Percentiles rank a stretch among this genome's conserved stretches.
phyloP scores from a whole-genome alignment of 169 alveolate genomes.

The Plasmodium chabaudi region DNA sequence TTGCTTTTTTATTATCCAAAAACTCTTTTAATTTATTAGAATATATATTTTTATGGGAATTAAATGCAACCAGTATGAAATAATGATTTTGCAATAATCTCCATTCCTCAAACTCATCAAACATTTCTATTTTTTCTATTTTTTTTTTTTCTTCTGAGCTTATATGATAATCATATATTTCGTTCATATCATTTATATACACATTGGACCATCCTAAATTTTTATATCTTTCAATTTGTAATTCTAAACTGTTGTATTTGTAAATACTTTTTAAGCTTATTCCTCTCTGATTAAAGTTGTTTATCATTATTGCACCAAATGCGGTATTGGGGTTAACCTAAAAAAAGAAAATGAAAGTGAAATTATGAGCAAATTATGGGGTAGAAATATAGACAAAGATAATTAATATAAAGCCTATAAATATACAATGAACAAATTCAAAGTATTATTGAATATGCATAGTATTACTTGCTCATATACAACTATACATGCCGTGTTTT shows the following conservation, averaged over 20 bases:
- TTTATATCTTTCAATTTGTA: slow-evolving; percentile 39
- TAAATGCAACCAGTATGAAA: slow-evolving; percentile 69
- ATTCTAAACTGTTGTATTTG: slow-evolving; percentile 45
- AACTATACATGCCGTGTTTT: slow-evolving; percentile 55
- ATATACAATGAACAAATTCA: background rate
- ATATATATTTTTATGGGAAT: slow-evolving; percentile 17
- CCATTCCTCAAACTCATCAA: slow-evolving; percentile 86
- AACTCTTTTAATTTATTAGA: slow-evolving; percentile 23
- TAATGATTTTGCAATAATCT: slow-evolving; percentile 79
- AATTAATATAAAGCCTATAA: background rate
- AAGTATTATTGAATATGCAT: background rate
- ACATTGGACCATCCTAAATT: slow-evolving; percentile 78
- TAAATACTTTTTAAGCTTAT: slow-evolving; percentile 58
- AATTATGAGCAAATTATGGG: background rate
- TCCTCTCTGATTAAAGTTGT: slow-evolving; percentile 66
- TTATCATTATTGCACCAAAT: slow-evolving; percentile 68
- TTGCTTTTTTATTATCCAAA: slow-evolving; percentile 23
- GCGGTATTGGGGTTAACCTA: slow-evolving; percentile 75
- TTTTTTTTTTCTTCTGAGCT: slow-evolving; percentile 61
- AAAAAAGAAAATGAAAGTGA: background rate
- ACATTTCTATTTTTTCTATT: slow-evolving; percentile 80
- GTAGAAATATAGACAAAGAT: background rate
- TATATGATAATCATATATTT: slow-evolving; percentile 78
- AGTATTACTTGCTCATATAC: slow-evolving; percentile 76
- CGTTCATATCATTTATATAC: slow-evolving; percentile 77